Percentiles rank a stretch among this genome's conserved stretches.
These are phyloP conservation scores for Balamuthia mandrillaris DNA, from an alignment of 208 protist species.

Conservation along the genomic window DNA sequence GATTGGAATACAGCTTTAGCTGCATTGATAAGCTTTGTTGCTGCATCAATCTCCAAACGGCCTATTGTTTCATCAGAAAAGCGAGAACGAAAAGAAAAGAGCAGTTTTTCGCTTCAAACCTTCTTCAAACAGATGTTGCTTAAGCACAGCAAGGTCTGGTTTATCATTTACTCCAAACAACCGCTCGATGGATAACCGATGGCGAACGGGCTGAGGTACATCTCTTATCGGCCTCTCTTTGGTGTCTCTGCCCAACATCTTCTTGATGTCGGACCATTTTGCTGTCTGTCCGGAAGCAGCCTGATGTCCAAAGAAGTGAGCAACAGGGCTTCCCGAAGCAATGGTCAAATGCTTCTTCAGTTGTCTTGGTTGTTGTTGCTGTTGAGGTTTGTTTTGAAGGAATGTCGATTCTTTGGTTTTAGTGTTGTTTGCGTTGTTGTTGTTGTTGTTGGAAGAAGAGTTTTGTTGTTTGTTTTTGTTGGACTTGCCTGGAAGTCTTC, in stretches of 20 bases:
- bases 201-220: background rate
- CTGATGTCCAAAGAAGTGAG: background rate
- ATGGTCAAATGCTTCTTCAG: background rate
- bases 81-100: background rate
- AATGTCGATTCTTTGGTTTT: no score
- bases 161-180: background rate
- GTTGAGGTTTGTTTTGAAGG: no score
- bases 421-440: no score
- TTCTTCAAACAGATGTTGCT: constrained; percentile 5
- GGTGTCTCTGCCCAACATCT: background rate
- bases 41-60: background rate
- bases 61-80: background rate
- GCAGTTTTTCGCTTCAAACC: no score
- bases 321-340: background rate
- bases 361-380: no score
- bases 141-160: background rate
- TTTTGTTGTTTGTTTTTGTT: no score
- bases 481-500: no score
- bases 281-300: background rate
- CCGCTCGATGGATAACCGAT: background rate
- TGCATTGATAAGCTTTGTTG: background rate
- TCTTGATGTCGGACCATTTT: background rate
- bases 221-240: background rate
- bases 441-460: no score
- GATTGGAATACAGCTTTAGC: background rate